These are phyloP conservation scores for Cenchrus americanus DNA, from an alignment of 176 grass and related monocot genomes.

Conservation along the genomic window DNA sequence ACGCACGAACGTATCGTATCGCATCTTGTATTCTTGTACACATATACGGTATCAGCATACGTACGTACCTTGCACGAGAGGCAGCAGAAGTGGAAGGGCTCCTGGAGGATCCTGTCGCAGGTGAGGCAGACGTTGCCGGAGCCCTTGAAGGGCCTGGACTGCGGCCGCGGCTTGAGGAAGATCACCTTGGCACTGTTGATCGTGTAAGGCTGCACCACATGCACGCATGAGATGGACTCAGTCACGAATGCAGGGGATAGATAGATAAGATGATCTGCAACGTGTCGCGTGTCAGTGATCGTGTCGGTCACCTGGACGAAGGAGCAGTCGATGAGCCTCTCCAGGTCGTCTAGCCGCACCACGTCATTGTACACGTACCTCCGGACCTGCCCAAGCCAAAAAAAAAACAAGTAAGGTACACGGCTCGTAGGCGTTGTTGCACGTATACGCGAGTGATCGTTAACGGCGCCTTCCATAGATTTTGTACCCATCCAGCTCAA, in stretches of 20 bases:
- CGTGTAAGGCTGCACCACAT: slow-evolving; percentile 71
- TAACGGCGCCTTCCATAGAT: background rate
- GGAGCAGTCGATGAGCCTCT: slow-evolving; percentile 92
- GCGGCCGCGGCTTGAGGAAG: slow-evolving; percentile 91
- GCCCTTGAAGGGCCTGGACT: slow-evolving; percentile 95
- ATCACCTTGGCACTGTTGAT: slow-evolving; percentile 98
- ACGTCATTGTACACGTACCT: slow-evolving; percentile 98
- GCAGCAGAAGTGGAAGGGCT: slow-evolving; percentile 99
- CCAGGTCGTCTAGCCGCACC: slow-evolving; percentile 84
- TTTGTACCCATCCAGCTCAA: background rate
- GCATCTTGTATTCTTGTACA: background rate
- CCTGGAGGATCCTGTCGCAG: slow-evolving; percentile 94
- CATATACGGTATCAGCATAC: background rate
- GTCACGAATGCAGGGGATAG: too few relatives aligned
- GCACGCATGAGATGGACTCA: background rate
- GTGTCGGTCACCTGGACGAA: slow-evolving; percentile 66
- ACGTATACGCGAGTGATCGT: too few relatives aligned
- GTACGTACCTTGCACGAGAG: slow-evolving; percentile 88
- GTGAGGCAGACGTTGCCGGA: slow-evolving; percentile 92
- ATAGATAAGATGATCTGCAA: too few relatives aligned
- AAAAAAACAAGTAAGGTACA: too few relatives aligned
- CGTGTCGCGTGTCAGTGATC: too few relatives aligned
- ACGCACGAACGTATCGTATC: too few relatives aligned
- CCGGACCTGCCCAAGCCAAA: slow-evolving; percentile 52
- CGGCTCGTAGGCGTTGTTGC: too few relatives aligned